Conservation (phyloP, 129 eudicot genomes). For the Scalesia atractyloides region DNA sequence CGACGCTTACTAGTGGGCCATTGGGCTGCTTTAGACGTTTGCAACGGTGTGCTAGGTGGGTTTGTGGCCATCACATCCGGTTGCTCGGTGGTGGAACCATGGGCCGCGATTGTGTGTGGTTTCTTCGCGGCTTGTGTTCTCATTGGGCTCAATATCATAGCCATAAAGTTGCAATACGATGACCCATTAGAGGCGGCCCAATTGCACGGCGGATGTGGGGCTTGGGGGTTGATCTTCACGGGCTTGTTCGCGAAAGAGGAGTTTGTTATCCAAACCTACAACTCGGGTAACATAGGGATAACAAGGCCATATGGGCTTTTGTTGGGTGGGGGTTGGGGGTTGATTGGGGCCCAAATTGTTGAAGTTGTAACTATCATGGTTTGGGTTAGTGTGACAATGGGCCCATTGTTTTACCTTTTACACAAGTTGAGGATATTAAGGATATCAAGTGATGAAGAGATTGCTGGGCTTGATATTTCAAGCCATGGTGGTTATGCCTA, state of each 20-base stretch:
- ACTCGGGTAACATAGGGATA: conserved; percentile 43
- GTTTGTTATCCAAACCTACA: conserved; percentile 50
- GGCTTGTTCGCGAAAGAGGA: conserved; percentile 69
- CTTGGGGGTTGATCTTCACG: conserved; percentile 67
- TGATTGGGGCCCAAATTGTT: conserved; percentile 50
- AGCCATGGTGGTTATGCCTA: conserved; percentile 79
- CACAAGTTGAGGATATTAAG: conserved; percentile 53
- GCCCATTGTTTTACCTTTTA: conserved; percentile 52
- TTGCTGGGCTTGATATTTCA: conserved; percentile 68
- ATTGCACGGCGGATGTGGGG: conserved; percentile 72
- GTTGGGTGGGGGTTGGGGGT: conserved; percentile 66
- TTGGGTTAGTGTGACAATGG: conserved; percentile 73
- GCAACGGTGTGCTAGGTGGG: conserved; percentile 71
- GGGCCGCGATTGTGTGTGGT: conserved; percentile 72
- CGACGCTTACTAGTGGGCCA: conserved; percentile 61
- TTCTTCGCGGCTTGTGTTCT: conserved; percentile 59
- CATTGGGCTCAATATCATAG: conserved; percentile 50
- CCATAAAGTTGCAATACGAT: conserved; percentile 46
- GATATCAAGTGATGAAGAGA: conserved; percentile 52
- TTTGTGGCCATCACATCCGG: conserved; percentile 72
- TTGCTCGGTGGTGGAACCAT: conserved; percentile 72
- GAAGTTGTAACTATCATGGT: conserved; percentile 44
- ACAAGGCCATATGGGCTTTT: conserved; percentile 60
- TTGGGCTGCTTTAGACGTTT: conserved; percentile 68
- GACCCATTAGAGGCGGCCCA: conserved; percentile 74